Percentiles rank a stretch among this genome's conserved stretches.
phyloP scores from a whole-genome alignment of 2,329 filamentous ascomycete genomes.

The Trichoderma asperellum region DNA sequence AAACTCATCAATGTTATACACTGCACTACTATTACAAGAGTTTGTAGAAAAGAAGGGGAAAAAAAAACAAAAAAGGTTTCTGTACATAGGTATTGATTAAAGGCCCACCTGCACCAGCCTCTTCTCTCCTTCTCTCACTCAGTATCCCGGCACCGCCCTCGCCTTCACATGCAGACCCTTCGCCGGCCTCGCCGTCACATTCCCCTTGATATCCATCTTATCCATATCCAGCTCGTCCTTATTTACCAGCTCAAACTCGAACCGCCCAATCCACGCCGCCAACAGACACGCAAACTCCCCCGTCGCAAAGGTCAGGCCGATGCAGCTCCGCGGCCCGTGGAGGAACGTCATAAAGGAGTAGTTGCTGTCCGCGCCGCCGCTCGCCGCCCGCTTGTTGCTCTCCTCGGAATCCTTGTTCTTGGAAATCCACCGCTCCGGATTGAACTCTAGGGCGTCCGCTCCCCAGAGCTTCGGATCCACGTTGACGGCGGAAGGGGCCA shows the following conservation, averaged over 20 bases:
- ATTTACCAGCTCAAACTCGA: constrained; percentile 63
- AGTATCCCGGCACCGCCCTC: constrained; percentile 67
- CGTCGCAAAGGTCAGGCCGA: constrained; percentile 78
- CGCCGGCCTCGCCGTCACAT: constrained; percentile 72
- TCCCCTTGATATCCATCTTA: constrained; percentile 68
- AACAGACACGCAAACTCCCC: constrained; percentile 84
- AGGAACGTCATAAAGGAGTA: constrained; percentile 82
- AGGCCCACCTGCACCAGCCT: not conserved
- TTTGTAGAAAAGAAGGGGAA: not conserved
- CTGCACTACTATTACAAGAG: not conserved
- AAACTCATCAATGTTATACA: not conserved
- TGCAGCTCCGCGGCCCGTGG: constrained; percentile 84
- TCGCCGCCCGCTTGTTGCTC: constrained; percentile 51
- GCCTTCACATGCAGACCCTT: constrained; percentile 72
- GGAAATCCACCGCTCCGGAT: constrained; percentile 76
- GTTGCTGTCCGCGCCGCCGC: constrained; percentile 74
- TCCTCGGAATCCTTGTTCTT: constrained; percentile 40
- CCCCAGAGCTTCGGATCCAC: constrained; percentile 74
- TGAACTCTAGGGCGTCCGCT: constrained; percentile 71
- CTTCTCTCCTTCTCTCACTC: constrained; percentile 11
- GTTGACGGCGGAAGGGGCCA: constrained; percentile 72
- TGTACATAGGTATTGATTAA: no score
- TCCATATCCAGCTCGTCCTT: constrained; percentile 67
- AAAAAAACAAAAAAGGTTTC: not conserved
- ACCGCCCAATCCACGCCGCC: constrained; percentile 75